Percentiles rank a stretch among this genome's conserved stretches.
phyloP scores from a whole-genome alignment of 2,329 filamentous ascomycete species.

The Knoxdaviesia proteae region DNA sequence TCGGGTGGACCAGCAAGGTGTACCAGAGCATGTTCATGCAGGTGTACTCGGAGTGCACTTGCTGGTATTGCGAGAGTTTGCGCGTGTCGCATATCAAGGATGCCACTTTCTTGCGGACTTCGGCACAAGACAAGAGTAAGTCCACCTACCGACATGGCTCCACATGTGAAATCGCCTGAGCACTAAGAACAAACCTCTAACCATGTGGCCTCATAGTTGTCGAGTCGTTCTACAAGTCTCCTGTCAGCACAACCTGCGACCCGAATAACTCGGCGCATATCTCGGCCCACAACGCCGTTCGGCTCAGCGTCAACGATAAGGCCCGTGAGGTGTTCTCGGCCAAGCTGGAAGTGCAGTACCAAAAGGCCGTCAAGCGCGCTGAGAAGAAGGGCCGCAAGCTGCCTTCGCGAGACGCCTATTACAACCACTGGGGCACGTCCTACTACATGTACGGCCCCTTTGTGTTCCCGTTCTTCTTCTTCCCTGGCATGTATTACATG shows the following conservation, averaged over 20 bases:
- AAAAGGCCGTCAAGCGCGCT: constrained; percentile 27
- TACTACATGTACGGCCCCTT: constrained; percentile 28
- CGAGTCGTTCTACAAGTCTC: constrained; percentile 26
- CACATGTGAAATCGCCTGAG: not conserved
- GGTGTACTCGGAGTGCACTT: constrained; percentile 58
- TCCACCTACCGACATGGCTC: not conserved
- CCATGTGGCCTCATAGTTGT: constrained; percentile 4
- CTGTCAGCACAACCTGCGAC: constrained; percentile 25
- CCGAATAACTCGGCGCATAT: constrained; percentile 46
- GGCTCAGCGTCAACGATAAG: constrained; percentile 5
- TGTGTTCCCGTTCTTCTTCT: constrained; percentile 20
- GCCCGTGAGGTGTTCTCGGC: constrained; percentile 8
- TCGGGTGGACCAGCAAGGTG: constrained; percentile 50
- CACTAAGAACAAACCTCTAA: not conserved
- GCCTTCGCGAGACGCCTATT: constrained; percentile 26
- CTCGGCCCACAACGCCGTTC: constrained; percentile 50
- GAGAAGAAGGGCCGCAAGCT: constrained; percentile 25
- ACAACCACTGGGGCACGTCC: constrained; percentile 30
- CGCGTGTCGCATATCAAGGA: constrained; percentile 9
- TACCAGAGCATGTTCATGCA: constrained; percentile 46
- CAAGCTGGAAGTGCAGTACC: constrained; percentile 33
- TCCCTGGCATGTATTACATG: constrained; percentile 23
- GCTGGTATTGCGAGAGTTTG: constrained; percentile 61
- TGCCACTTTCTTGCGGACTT: too few relatives aligned
- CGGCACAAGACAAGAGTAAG: constrained; percentile 18